Evolutionary conservation across 1,139 yeast species (phyloP).

Genomic region (Nematodospora anomalae): DNA sequence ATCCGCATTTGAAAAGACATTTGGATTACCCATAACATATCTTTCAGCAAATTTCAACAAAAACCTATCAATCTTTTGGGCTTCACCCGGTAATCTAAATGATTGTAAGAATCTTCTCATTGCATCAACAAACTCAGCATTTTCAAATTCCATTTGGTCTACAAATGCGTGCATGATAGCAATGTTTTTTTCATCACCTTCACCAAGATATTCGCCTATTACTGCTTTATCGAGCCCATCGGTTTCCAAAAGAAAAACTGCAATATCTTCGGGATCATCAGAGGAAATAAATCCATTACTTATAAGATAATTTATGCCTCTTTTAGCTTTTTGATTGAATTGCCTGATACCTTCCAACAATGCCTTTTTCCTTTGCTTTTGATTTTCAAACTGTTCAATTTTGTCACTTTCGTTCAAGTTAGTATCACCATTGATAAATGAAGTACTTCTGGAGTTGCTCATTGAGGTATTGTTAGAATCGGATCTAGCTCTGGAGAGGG

Average conservation of each 20-base stretch:
- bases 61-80: slow-evolving; percentile 94
- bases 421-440: slow-evolving; percentile 29
- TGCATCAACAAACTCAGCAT: slow-evolving; percentile 76
- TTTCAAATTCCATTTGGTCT: slow-evolving; percentile 77
- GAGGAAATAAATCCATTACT: slow-evolving; percentile 62
- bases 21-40: slow-evolving; percentile 84
- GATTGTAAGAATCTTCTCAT: slow-evolving; percentile 80
- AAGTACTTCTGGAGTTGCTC: slow-evolving; percentile 33
- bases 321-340: slow-evolving; percentile 84
- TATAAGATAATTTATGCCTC: slow-evolving; percentile 66
- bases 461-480: slow-evolving; percentile 38
- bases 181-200: slow-evolving; percentile 75
- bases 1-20: slow-evolving; percentile 84
- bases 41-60: slow-evolving; percentile 97
- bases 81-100: slow-evolving; percentile 95
- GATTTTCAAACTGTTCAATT: slow-evolving; percentile 81
- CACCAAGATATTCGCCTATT: slow-evolving; percentile 92
- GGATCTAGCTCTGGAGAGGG: slow-evolving; percentile 37
- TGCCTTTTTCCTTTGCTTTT: slow-evolving; percentile 81
- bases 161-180: slow-evolving; percentile 93
- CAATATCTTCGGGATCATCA: slow-evolving; percentile 66
- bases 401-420: slow-evolving; percentile 54
- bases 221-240: slow-evolving; percentile 83
- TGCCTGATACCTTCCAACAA: slow-evolving; percentile 74
- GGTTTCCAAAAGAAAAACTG: slow-evolving; percentile 69